Base-by-base conservation (phyloP, 306 rosid species). In the Rosa rugosa region DNA sequence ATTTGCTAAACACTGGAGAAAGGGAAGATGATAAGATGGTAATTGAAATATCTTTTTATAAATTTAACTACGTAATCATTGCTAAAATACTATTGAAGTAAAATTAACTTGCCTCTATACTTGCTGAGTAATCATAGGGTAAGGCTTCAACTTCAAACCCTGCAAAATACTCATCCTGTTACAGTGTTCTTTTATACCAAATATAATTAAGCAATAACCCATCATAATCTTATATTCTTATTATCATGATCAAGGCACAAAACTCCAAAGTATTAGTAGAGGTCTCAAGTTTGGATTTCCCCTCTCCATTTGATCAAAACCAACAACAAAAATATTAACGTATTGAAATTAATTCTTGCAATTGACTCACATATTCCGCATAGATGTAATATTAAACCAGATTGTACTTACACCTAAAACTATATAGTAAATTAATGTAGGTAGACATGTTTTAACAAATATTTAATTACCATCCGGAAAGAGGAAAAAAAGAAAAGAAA, bases 121-220 rank as follows among this genome's bases (percentile, higher is more conserved):
- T 86, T 47, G 90, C 88, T 14, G 83, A 34, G 80, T 87, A 88
- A 76, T 94, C 98, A 71, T 91, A 91, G 45, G 88, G 22, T 69
- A 82, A 36, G 17, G 92, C 88, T 69, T 79, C 78, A 1, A 80
- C 86, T 80, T 80, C 78, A 68, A 84, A 53, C 13, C 86, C 97
- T 93, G 86, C 72, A 84, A 82, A 31, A 31, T 25, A 62, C 41
- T 25, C 9, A 63, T 63, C 3, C 17, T 9, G 63, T 56, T 56
- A 20, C 10, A 4, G 8, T 59, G 14, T 22, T 23, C 36, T 3
- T 59, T 59, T 11, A 3, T 11, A 57, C 64, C 34, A 22, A 57
- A 57, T 57, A 57, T 57, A 57, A 54, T 54, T 6, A 54, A 20
- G 62, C 27, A 54, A 20, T 20, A 18, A 54, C 10, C 62, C 11